Evolutionary conservation across 139 green algal genomes (phyloP).

Genomic region (Coelastrella sp.): DNA sequence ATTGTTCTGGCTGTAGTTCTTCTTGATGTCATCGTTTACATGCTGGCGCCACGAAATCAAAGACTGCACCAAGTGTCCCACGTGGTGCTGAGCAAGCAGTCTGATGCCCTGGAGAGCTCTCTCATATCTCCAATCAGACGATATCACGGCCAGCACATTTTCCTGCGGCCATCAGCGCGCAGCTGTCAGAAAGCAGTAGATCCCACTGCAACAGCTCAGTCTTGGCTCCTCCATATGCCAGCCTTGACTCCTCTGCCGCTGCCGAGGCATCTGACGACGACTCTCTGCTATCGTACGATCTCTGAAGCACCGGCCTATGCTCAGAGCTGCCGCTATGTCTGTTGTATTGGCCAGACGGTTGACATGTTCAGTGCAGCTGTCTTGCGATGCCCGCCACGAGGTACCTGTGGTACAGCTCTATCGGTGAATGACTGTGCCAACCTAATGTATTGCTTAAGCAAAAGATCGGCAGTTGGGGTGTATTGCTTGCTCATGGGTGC

Average conservation of each 20-base stretch:
- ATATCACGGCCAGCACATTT: conserved; percentile 17
- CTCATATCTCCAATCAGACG: conserved; percentile 53
- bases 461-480: conserved; percentile 32
- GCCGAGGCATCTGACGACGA: too few relatives aligned
- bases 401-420: conserved; percentile 26
- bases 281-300: too few relatives aligned
- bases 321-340: background rate
- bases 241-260: too few relatives aligned
- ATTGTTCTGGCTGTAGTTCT: conserved; percentile 36
- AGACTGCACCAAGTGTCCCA: conserved; percentile 44
- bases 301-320: too few relatives aligned
- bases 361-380: background rate
- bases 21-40: conserved; percentile 51
- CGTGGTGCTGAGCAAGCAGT: conserved; percentile 56
- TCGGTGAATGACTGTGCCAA: conserved; percentile 50
- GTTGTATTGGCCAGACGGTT: background rate
- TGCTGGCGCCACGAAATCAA: conserved; percentile 44
- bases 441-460: conserved; percentile 57
- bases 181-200: too few relatives aligned
- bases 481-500: conserved; percentile 5
- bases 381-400: background rate
- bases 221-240: too few relatives aligned
- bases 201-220: too few relatives aligned
- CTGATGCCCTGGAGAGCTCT: conserved; percentile 52
- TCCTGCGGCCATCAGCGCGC: background rate